Evolutionary conservation across 2,329 filamentous ascomycete genomes (phyloP).

Genomic region (Alternaria viburni): DNA sequence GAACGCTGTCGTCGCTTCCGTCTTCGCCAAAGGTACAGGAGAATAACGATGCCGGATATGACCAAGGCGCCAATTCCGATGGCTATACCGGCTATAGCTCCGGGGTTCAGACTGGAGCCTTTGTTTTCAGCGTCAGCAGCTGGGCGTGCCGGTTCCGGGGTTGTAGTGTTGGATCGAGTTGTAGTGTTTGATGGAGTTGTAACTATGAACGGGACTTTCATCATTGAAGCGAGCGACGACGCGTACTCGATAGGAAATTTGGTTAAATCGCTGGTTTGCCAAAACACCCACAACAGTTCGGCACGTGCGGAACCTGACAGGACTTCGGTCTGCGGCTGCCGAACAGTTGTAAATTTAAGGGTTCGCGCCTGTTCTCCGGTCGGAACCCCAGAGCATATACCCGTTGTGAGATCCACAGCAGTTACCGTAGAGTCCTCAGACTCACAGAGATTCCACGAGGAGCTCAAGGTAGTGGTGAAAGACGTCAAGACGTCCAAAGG

Average conservation of each 20-base stretch:
- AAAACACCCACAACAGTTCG: fast-evolving
- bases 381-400: too few relatives aligned
- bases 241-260: background rate
- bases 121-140: fast-evolving
- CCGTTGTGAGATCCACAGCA: background rate
- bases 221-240: background rate
- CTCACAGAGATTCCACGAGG: too few relatives aligned
- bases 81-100: background rate
- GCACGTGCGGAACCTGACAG: background rate
- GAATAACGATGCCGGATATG: background rate
- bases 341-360: background rate
- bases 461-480: too few relatives aligned
- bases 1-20: background rate
- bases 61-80: background rate
- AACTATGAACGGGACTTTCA: background rate
- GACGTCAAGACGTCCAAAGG: too few relatives aligned
- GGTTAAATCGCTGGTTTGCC: background rate
- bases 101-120: fast-evolving
- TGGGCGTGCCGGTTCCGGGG: too few relatives aligned
- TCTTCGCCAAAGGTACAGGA: background rate
- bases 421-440: background rate
- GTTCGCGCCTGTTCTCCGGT: too few relatives aligned
- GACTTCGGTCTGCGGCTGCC: background rate
- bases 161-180: too few relatives aligned
- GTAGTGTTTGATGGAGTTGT: background rate